Conservation (phyloP, 176 grass and related monocot genomes). For the Raddia guianensis region DNA sequence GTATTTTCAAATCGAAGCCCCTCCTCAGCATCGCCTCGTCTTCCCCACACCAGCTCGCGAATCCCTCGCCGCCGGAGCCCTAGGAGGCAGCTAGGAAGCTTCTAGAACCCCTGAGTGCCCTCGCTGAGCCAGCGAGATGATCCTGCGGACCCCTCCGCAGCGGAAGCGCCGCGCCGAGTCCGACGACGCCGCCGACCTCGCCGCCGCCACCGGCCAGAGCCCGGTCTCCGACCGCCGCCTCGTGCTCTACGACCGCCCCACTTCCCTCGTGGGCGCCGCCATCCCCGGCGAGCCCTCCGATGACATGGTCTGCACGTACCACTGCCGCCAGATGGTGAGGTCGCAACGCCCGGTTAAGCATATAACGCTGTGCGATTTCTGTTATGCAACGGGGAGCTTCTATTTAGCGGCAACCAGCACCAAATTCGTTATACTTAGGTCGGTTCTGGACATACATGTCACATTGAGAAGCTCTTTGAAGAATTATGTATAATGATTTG, state of each 20-base stretch:
- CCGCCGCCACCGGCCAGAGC: conserved; percentile 35
- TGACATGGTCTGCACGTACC: conserved; percentile 88
- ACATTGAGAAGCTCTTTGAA: neutral
- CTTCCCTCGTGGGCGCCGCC: conserved; percentile 34
- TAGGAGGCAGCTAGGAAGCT: conserved; percentile 34
- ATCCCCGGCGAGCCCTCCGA: conserved; percentile 43
- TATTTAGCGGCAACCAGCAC: neutral
- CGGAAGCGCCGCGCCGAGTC: conserved; percentile 65
- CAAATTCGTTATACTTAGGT: neutral
- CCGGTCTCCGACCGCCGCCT: conserved; percentile 86
- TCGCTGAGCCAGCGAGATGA: conserved; percentile 49
- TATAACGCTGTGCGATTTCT: neutral
- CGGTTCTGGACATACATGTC: neutral
- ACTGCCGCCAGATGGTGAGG: conserved; percentile 99
- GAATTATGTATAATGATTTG: neutral
- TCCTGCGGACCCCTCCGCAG: conserved; percentile 68
- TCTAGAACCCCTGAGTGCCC: conserved; percentile 22
- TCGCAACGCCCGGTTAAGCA: neutral
- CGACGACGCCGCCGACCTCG: neutral
- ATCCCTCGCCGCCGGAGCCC: conserved; percentile 25
- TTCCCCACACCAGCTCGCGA: too few relatives aligned
- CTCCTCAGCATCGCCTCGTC: neutral
- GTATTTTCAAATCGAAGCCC: conserved; percentile 29
- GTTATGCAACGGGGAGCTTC: neutral
- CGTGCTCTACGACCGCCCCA: conserved; percentile 64